These are phyloP conservation scores for Helotiales sp. DNA, from an alignment of 2,329 filamentous ascomycete species.

Conservation along the genomic window DNA sequence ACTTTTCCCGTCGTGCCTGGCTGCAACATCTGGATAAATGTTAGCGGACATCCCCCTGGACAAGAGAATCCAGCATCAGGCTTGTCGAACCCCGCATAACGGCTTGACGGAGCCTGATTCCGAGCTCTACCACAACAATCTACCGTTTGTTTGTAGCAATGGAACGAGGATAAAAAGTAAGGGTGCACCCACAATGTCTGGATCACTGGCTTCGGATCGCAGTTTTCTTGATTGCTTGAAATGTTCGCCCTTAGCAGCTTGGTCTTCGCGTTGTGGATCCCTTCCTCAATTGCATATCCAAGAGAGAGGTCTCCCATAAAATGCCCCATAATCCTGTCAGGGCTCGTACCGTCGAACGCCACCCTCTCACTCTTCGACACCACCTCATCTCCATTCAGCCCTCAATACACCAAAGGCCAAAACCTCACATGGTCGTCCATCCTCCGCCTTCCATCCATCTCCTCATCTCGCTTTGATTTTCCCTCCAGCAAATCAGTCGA, in stretches of 20 bases:
- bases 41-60: background rate
- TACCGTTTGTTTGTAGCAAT: background rate
- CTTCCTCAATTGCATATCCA: background rate
- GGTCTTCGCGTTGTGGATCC: background rate
- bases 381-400: constrained; percentile 47
- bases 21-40: background rate
- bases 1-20: background rate
- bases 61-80: background rate
- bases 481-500: constrained; percentile 15
- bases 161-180: background rate
- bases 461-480: constrained; percentile 21
- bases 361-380: constrained; percentile 42
- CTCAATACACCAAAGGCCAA: constrained; percentile 52
- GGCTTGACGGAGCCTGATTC: background rate
- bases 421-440: constrained; percentile 52
- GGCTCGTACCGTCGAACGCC: constrained; percentile 42
- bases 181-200: background rate
- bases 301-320: constrained; percentile 23
- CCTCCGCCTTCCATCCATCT: constrained; percentile 45
- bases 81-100: background rate
- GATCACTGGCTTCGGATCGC: background rate
- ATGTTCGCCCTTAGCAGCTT: background rate
- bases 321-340: constrained; percentile 45
- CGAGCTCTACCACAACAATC: background rate
- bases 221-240: too few relatives aligned